phyloP scores from a whole-genome alignment of 129 eudicot species.

The Chrysanthemum lavandulifolium region DNA sequence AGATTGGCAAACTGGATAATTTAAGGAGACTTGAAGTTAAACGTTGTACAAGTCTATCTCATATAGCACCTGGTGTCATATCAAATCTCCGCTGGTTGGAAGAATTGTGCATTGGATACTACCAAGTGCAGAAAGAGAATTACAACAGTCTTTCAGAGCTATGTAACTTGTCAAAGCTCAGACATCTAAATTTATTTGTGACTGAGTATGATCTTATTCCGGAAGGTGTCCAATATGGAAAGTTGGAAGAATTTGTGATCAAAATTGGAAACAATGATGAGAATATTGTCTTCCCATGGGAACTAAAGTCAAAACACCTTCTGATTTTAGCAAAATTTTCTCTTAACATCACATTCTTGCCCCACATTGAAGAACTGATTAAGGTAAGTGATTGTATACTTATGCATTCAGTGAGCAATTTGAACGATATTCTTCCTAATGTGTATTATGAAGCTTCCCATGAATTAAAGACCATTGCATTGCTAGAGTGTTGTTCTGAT shows the following conservation, averaged over 20 bases:
- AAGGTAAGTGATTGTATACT: not conserved
- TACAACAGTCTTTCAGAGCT: not conserved
- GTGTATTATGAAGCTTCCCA: not conserved
- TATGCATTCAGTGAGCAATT: not conserved
- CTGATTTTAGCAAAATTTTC: not conserved
- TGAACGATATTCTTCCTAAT: not conserved
- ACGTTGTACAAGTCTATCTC: not conserved
- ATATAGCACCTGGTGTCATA: not conserved
- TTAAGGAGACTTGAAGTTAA: not conserved
- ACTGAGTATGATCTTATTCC: not conserved
- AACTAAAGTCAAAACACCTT: not conserved
- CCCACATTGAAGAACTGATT: not conserved
- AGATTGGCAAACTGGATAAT: slow-evolving; percentile 5
- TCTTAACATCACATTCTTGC: not conserved
- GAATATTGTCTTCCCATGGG: not conserved
- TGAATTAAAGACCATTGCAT: not conserved
- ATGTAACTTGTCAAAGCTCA: not conserved
- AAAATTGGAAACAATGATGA: not conserved
- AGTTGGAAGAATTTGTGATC: not conserved
- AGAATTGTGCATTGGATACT: not conserved
- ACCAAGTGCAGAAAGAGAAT: not conserved
- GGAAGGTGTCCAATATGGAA: not conserved
- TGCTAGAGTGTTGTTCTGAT: not conserved
- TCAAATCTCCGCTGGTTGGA: not conserved
- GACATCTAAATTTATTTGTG: not conserved